phyloP scores from a whole-genome alignment of 768 basidiomycete genomes.

The Cystofilobasidium ferigula region DNA sequence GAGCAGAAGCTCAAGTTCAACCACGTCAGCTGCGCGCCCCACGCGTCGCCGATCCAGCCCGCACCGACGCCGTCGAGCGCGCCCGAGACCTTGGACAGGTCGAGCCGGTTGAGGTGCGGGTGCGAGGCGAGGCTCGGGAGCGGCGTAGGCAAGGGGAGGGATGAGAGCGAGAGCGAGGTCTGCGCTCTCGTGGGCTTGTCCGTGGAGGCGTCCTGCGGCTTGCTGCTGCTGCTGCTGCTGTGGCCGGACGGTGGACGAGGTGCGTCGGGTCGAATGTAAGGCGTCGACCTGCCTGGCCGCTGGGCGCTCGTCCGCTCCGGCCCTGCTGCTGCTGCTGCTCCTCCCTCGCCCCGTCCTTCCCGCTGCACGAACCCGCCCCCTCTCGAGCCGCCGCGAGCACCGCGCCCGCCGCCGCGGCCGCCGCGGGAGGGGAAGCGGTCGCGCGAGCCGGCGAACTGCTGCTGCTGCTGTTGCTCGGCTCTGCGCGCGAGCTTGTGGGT shows the following conservation, averaged over 20 bases:
- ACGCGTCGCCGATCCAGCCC: conserved; percentile 23
- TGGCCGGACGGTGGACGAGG: neutral
- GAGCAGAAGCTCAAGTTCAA: conserved; percentile 11
- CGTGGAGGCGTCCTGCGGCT: neutral
- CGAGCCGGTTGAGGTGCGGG: conserved; percentile 16
- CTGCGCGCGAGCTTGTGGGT: neutral
- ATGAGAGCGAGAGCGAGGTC: conserved; percentile 5
- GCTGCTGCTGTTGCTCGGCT: neutral
- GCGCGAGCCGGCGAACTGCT: neutral
- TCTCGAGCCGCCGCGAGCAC: neutral
- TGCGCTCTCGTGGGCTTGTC: neutral
- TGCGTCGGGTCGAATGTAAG: neutral
- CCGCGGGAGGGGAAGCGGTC: neutral
- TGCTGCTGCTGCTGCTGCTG: neutral
- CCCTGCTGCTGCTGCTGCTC: too few relatives aligned
- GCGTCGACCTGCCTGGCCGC: neutral
- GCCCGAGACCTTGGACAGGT: conserved; percentile 16
- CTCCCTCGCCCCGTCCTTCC: neutral
- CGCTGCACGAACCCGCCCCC: neutral
- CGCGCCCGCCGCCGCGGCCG: neutral
- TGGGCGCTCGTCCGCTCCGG: neutral
- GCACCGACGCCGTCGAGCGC: neutral
- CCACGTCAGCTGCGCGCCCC: conserved; percentile 22
- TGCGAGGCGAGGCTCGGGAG: conserved; percentile 3
- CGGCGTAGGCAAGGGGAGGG: neutral